Evolutionary conservation across 2,329 filamentous ascomycete genomes (phyloP).

Genomic region (Lasiodiplodia sp.): DNA sequence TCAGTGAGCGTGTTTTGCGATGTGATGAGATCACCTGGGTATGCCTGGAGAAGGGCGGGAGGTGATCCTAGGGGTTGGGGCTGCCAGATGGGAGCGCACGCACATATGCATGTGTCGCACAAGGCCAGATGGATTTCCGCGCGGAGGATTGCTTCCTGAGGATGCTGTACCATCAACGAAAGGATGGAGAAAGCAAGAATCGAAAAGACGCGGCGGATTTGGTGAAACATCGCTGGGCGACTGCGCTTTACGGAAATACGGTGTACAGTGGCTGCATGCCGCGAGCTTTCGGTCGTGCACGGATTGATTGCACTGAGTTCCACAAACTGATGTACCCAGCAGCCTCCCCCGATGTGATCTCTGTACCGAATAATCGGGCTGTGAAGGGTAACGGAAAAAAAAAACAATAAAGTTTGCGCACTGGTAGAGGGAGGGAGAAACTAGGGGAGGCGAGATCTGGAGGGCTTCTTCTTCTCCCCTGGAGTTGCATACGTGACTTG

Average conservation of each 20-base stretch:
- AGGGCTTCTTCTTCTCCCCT: not conserved
- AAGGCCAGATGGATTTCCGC: not conserved
- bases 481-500: not conserved
- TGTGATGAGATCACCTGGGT: not conserved
- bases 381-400: not conserved
- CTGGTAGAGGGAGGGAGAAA: not conserved
- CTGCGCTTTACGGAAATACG: not conserved
- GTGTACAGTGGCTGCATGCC: not conserved
- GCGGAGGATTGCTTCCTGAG: not conserved
- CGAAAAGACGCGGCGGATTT: not conserved
- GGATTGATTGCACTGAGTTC: not conserved
- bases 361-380: not conserved
- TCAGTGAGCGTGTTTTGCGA: not conserved
- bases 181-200: not conserved
- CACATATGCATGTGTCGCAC: slow-evolving; percentile 2
- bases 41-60: not conserved
- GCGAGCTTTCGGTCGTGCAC: not conserved
- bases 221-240: not conserved
- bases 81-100: not conserved
- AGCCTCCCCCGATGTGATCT: not conserved
- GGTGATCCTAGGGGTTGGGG: not conserved
- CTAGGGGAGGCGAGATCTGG: not conserved
- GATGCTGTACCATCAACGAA: not conserved
- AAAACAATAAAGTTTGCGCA: not conserved
- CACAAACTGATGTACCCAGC: not conserved